These are phyloP conservation scores for Plectranthus barbatus DNA, from an alignment of 257 asterid genomes.

Conservation along the genomic window DNA sequence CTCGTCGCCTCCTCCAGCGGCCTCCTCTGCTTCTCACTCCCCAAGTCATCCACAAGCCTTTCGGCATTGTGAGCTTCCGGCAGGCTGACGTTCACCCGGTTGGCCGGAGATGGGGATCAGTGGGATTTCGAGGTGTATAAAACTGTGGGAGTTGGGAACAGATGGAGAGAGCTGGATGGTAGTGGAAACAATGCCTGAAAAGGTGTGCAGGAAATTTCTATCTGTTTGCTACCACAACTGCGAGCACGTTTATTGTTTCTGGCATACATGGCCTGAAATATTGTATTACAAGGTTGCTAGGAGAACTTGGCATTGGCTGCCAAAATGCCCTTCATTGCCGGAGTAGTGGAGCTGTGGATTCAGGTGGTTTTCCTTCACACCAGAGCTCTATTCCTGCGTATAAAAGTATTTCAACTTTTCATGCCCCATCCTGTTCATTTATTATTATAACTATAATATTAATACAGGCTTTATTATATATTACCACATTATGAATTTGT, in stretches of 20 bases:
- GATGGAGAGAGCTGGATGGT: slow-evolving; percentile 41
- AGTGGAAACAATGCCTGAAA: slow-evolving; percentile 47
- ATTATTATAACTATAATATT: too few species aligned
- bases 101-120: slow-evolving; percentile 41
- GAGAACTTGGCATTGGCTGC: slow-evolving; percentile 83
- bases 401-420: not conserved
- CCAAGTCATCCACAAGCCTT: slow-evolving; percentile 49
- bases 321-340: slow-evolving; percentile 61
- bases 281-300: slow-evolving; percentile 48
- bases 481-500: not conserved
- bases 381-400: slow-evolving; percentile 36
- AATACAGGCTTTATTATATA: not conserved
- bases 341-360: slow-evolving; percentile 87
- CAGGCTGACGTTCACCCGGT: slow-evolving; percentile 38
- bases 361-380: slow-evolving; percentile 71
- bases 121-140: slow-evolving; percentile 63
- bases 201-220: slow-evolving; percentile 52
- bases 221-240: slow-evolving; percentile 71
- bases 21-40: slow-evolving; percentile 45
- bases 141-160: slow-evolving; percentile 51
- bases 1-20: slow-evolving; percentile 41
- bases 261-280: slow-evolving; percentile 88
- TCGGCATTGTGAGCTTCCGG: slow-evolving; percentile 15
- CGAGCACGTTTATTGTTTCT: slow-evolving; percentile 70
- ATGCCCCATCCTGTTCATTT: not conserved